Percentiles rank a stretch among this genome's conserved stretches.
Evolutionary conservation across 306 rosid species (phyloP).

Genomic region (Prunus armeniaca): DNA sequence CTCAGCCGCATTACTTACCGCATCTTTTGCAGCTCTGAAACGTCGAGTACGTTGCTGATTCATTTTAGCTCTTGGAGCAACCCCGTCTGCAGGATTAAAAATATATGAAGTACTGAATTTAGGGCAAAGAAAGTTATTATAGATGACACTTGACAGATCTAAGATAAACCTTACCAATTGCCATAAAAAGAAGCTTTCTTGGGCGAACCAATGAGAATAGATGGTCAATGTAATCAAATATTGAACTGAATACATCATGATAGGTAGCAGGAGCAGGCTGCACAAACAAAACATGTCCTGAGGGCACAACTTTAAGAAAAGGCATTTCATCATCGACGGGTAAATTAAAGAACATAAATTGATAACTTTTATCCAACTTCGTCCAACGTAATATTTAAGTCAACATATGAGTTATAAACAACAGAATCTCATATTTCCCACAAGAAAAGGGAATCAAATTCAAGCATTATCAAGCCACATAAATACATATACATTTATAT

Average conservation of each 20-base stretch:
- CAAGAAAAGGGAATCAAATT: too few species aligned
- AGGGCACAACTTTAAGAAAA: background rate
- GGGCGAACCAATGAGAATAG: slow-evolving; percentile 89
- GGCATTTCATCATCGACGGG: background rate
- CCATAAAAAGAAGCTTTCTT: slow-evolving; percentile 88
- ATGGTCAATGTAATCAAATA: slow-evolving; percentile 87
- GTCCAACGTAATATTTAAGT: background rate
- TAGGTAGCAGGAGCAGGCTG: slow-evolving; percentile 89
- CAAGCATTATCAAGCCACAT: background rate
- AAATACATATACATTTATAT: background rate
- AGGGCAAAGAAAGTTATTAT: background rate
- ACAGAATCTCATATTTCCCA: background rate
- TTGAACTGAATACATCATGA: slow-evolving; percentile 72
- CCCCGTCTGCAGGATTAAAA: slow-evolving; percentile 61
- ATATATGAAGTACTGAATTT: background rate
- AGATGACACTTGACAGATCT: slow-evolving; percentile 3
- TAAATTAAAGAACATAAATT: background rate
- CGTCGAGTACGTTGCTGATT: slow-evolving; percentile 98
- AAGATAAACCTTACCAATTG: slow-evolving; percentile 60
- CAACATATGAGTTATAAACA: background rate
- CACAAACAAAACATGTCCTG: slow-evolving; percentile 15
- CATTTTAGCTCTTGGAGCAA: slow-evolving; percentile 99
- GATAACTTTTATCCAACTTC: background rate
- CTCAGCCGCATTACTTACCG: slow-evolving; percentile 66
- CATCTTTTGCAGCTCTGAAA: slow-evolving; percentile 94